A percentile compares a stretch with the other conserved stretches of the same genome.
Evolutionary conservation across 2,329 filamentous ascomycete species (phyloP).

Genomic region (Chrysosporium keratinophilum): DNA sequence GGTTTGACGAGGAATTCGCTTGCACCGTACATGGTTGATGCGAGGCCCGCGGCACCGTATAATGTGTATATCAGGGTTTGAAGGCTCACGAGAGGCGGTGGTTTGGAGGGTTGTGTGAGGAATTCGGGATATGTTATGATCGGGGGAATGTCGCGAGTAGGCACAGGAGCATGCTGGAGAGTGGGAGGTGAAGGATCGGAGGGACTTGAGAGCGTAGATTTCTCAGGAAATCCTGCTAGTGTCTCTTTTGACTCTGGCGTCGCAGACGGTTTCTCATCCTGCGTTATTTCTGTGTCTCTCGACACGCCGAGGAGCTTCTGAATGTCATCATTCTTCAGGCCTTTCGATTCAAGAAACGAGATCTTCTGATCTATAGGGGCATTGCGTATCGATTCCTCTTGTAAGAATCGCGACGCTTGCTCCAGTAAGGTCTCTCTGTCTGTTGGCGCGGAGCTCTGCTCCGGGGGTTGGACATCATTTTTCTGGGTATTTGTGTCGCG

Average conservation of each 20-base stretch:
- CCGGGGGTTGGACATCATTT: slow-evolving; percentile 11
- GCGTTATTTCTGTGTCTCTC: slow-evolving; percentile 25
- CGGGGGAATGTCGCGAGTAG: slow-evolving; percentile 37
- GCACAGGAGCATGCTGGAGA: slow-evolving; percentile 6
- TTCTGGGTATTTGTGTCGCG: slow-evolving; percentile 31
- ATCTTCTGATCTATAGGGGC: slow-evolving; percentile 62
- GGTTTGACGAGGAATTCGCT: slow-evolving; percentile 51
- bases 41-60: slow-evolving; percentile 47
- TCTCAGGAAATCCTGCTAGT: neutral
- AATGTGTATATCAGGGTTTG: slow-evolving; percentile 41
- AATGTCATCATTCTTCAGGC: slow-evolving; percentile 57
- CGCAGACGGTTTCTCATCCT: slow-evolving; percentile 10
- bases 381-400: slow-evolving; percentile 60
- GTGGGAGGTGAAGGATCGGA: slow-evolving; percentile 6
- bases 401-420: slow-evolving; percentile 64
- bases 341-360: slow-evolving; percentile 68
- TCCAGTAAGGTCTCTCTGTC: slow-evolving; percentile 41
- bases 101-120: slow-evolving; percentile 37
- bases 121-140: slow-evolving; percentile 61
- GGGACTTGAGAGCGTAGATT: neutral
- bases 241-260: neutral
- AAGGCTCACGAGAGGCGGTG: too few relatives aligned
- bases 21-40: slow-evolving; percentile 47
- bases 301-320: slow-evolving; percentile 49
- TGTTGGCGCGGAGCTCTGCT: slow-evolving; percentile 2